Percentiles rank a stretch among this genome's conserved stretches.
phyloP scores from a whole-genome alignment of 2,329 filamentous ascomycete species.

The Gaeumannomyces sp. region DNA sequence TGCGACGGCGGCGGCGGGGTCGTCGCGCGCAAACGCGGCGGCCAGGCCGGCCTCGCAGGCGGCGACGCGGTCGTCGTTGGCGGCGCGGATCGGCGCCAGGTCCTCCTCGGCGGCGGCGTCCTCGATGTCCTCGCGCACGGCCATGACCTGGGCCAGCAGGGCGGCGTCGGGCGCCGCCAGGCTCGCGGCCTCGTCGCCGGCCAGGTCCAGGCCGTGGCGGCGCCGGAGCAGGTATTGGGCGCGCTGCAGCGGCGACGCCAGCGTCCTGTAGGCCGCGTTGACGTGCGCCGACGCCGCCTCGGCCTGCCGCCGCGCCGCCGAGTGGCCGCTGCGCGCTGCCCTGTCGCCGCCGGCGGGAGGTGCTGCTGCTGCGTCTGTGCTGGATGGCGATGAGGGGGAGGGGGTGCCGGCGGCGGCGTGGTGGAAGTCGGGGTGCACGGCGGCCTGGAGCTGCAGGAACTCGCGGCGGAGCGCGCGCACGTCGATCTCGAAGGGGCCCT shows the following conservation, averaged over 20 bases:
- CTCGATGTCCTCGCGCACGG: slow-evolving; percentile 71
- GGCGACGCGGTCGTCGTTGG: slow-evolving; percentile 63
- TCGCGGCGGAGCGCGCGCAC: slow-evolving; percentile 66
- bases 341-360: no score
- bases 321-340: slow-evolving; percentile 10
- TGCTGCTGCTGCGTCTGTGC: neutral
- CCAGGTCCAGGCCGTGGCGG: slow-evolving; percentile 68
- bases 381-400: neutral
- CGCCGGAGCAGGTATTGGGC: slow-evolving; percentile 80
- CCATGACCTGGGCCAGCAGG: slow-evolving; percentile 72
- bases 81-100: slow-evolving; percentile 48
- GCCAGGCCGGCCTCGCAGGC: slow-evolving; percentile 58
- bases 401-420: slow-evolving; percentile 21
- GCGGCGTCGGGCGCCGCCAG: slow-evolving; percentile 54
- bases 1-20: slow-evolving; percentile 61
- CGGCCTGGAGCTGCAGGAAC: slow-evolving; percentile 77
- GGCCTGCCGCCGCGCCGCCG: slow-evolving; percentile 40
- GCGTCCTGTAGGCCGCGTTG: slow-evolving; percentile 87
- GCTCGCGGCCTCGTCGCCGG: slow-evolving; percentile 64
- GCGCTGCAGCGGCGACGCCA: slow-evolving; percentile 68
- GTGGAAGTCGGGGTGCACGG: slow-evolving; percentile 67
- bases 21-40: slow-evolving; percentile 52
- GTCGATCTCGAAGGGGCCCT: slow-evolving; percentile 70
- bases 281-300: slow-evolving; percentile 76
- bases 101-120: slow-evolving; percentile 62